Evolutionary conservation across 2,329 filamentous ascomycete species (phyloP), one percentile per base, ranked within the genome.

Genomic region (Ascochyta clinopodiicola): DNA sequence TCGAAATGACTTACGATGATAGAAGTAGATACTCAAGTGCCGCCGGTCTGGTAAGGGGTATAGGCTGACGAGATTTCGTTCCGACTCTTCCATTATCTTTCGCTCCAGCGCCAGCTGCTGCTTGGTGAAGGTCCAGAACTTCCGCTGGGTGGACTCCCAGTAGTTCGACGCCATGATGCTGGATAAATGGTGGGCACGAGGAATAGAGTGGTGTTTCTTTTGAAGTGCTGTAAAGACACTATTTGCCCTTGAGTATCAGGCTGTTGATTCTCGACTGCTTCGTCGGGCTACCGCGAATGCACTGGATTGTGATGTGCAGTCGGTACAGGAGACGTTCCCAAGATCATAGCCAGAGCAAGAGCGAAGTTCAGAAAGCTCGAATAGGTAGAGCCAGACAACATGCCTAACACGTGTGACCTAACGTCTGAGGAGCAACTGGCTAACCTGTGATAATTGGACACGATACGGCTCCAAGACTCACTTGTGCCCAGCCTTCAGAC

Each of bases 101-200:
- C 94, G 88, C 74, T 90, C 86, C 47, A 88, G 83, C 13, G 86
- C 85, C 48, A 99, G 83, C 73, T 93, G 87, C 59, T 92, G 87
- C 70, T 91, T 89, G 42, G 91, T 88, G 77, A 96, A 96, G 52
- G 91, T 89, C 95, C 95, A 99, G 79, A 90, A 86, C 65, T 87
- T 89, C 66, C 89, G 86, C 78, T 99, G 95, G 24, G 92, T 95
- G 51, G 95, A 98, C 62, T 92, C 89, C 93, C 93, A 99, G 80
- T 94, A 99, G 78, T 94, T 97, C 72, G 93, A 91, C 31, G 94
- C 91, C 94, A 97, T 97, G 56, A 17, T 60, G 60, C 35, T 31
- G 19, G 15, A 5, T 13, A 35, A 7, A 31, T 15, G 29, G 31
- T 15, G 12, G 43, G 12, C 34, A 9, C n/a, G 31, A 12, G 17